Evolutionary conservation across 2,329 filamentous ascomycete species (phyloP).

Genomic region (Calonectria naviculata): DNA sequence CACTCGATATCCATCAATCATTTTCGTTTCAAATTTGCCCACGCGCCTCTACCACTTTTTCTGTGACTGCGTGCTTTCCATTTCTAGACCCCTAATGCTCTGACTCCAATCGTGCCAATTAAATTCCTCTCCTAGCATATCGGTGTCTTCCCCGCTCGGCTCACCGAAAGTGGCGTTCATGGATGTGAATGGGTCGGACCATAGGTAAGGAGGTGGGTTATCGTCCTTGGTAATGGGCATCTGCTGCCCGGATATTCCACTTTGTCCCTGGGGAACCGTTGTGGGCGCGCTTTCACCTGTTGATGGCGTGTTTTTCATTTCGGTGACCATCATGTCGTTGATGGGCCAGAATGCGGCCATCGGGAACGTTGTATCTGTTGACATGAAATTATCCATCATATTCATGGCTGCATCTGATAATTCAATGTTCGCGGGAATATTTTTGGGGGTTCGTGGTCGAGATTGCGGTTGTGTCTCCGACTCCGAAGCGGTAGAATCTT

Average conservation of each 20-base stretch:
- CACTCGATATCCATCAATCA: constrained; percentile 4
- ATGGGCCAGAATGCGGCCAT: constrained; percentile 37
- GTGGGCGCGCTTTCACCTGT: neutral
- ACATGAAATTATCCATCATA: constrained; percentile 37
- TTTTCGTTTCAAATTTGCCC: neutral
- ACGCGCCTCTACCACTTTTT: constrained; percentile 33
- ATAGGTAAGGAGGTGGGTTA: constrained; percentile 54
- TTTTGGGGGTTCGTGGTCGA: constrained; percentile 31
- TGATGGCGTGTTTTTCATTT: constrained; percentile 33
- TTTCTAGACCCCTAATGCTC: constrained; percentile 52
- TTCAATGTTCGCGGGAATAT: constrained; percentile 35
- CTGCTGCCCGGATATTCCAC: constrained; percentile 27
- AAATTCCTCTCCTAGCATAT: constrained; percentile 56
- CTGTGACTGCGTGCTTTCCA: constrained; percentile 39
- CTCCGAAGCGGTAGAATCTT: neutral
- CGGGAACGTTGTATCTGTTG: constrained; percentile 20
- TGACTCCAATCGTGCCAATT: constrained; percentile 63
- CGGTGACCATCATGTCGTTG: constrained; percentile 28
- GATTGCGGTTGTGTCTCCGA: constrained; percentile 8
- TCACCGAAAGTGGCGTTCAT: constrained; percentile 44
- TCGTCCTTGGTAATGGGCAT: constrained; percentile 45
- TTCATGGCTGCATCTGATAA: constrained; percentile 45
- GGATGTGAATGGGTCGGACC: constrained; percentile 49
- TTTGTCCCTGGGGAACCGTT: constrained; percentile 21
- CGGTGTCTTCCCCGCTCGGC: constrained; percentile 45